phyloP scores from a whole-genome alignment of 306 rosid species.

The Ochetophila trinervis region DNA sequence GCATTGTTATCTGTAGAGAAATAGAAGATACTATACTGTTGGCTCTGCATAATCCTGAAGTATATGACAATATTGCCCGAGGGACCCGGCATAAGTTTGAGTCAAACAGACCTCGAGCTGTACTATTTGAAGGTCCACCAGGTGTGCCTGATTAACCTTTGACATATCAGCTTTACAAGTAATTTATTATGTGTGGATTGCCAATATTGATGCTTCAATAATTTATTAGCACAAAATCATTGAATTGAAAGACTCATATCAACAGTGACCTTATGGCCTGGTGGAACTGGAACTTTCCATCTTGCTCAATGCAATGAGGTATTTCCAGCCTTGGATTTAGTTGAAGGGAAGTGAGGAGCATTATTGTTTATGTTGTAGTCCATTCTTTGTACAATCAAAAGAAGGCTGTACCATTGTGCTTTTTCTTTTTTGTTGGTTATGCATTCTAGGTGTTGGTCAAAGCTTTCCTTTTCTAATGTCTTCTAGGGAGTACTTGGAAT shows the following conservation, averaged over 20 bases:
- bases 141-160: constrained; percentile 37
- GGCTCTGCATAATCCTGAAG: constrained; percentile 81
- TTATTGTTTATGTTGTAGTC: no score
- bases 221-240: background rate
- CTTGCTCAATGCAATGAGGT: background rate
- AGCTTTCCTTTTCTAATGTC: no score
- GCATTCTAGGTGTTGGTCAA: no score
- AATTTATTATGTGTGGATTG: background rate
- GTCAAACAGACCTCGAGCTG: constrained; percentile 89
- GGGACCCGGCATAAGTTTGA: constrained; percentile 80
- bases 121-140: constrained; percentile 96
- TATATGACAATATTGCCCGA: constrained; percentile 83
- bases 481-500: background rate
- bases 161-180: background rate
- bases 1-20: constrained; percentile 45
- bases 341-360: background rate
- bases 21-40: constrained; percentile 81
- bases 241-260: background rate
- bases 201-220: background rate
- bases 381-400: no score
- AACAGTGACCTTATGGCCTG: constrained; percentile 1
- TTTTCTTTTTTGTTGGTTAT: no score
- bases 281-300: background rate
- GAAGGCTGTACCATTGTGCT: no score
- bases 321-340: background rate